These are phyloP conservation scores for Monilinia aucupariae DNA, from an alignment of 2,329 filamentous ascomycete species.

Conservation along the genomic window DNA sequence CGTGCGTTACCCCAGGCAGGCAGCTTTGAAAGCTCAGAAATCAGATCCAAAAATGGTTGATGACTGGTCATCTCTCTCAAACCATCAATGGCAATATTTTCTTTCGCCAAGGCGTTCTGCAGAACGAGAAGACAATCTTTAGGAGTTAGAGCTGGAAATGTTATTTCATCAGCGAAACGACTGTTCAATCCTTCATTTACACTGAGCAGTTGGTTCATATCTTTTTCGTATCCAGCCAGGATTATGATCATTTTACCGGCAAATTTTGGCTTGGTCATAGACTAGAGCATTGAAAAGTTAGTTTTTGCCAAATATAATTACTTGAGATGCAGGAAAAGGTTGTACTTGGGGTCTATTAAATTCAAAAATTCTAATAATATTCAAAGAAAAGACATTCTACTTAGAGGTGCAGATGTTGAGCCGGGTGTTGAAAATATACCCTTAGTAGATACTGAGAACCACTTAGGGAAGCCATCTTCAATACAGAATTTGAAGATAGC, in stretches of 20 bases:
- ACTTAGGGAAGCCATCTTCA: too few relatives aligned
- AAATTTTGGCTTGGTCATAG: slow-evolving; percentile 44
- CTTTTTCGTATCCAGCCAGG: slow-evolving; percentile 51
- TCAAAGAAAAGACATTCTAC: too few relatives aligned
- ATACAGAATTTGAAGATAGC: too few relatives aligned
- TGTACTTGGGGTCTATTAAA: too few relatives aligned
- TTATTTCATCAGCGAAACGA: slow-evolving; percentile 48
- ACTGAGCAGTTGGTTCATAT: slow-evolving; percentile 49
- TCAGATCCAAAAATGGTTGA: slow-evolving; percentile 25
- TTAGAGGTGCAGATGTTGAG: too few relatives aligned
- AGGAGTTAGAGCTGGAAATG: slow-evolving; percentile 39
- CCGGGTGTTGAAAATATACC: too few relatives aligned
- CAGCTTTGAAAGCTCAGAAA: slow-evolving; percentile 38
- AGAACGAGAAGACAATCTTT: slow-evolving; percentile 39
- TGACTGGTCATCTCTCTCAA: slow-evolving; percentile 30
- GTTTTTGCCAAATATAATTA: not conserved
- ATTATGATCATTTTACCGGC: slow-evolving; percentile 49
- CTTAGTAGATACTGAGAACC: too few relatives aligned
- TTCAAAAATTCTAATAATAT: too few relatives aligned
- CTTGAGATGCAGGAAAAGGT: too few relatives aligned
- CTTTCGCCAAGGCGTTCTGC: slow-evolving; percentile 33
- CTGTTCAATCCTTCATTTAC: slow-evolving; percentile 49
- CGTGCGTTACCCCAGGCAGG: slow-evolving; percentile 48
- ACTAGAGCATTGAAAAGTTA: not conserved
- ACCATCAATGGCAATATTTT: slow-evolving; percentile 27